Percentiles rank a stretch among this genome's conserved stretches.
Conservation (phyloP, 345 rosid genomes). For the Gynandropsis gynandra region DNA sequence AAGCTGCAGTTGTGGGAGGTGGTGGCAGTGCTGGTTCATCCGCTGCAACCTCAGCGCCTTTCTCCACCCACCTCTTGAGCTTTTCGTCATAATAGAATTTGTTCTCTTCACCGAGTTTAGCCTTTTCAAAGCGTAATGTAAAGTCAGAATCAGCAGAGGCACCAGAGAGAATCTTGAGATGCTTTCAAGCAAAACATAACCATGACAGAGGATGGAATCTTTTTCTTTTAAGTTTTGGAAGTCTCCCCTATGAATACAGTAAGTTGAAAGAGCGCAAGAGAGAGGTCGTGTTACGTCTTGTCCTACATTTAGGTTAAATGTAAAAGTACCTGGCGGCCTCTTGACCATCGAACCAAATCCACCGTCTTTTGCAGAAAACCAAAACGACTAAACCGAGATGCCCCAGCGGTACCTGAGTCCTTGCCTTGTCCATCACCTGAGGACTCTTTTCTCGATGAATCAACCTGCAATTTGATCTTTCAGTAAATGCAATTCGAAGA, state of each 20-base stretch:
- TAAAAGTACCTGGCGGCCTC: slow-evolving; percentile 52
- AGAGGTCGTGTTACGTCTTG: background rate
- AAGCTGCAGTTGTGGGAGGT: slow-evolving; percentile 53
- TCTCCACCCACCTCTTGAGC: slow-evolving; percentile 89
- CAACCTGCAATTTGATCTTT: slow-evolving; percentile 32
- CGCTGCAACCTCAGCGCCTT: slow-evolving; percentile 63
- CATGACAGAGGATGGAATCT: too few species aligned
- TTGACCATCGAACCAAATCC: slow-evolving; percentile 61
- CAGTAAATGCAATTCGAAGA: background rate
- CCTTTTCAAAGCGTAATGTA: slow-evolving; percentile 37
- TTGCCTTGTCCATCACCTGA: slow-evolving; percentile 46
- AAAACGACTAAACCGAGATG: slow-evolving; percentile 62
- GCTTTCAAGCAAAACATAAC: too few species aligned
- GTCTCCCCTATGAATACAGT: too few species aligned
- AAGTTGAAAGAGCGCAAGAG: background rate
- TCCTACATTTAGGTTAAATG: background rate
- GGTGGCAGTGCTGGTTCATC: slow-evolving; percentile 60
- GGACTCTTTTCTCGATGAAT: slow-evolving; percentile 39
- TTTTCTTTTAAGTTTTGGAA: too few species aligned
- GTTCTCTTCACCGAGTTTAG: slow-evolving; percentile 72
- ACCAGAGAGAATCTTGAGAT: background rate
- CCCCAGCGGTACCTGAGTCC: slow-evolving; percentile 33
- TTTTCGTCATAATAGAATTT: slow-evolving; percentile 75
- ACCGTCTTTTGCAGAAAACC: slow-evolving; percentile 72
- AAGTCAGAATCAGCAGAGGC: slow-evolving; percentile 9